Conservation (phyloP, 1,139 yeast genomes). For the Geotrichum histeridarum region DNA sequence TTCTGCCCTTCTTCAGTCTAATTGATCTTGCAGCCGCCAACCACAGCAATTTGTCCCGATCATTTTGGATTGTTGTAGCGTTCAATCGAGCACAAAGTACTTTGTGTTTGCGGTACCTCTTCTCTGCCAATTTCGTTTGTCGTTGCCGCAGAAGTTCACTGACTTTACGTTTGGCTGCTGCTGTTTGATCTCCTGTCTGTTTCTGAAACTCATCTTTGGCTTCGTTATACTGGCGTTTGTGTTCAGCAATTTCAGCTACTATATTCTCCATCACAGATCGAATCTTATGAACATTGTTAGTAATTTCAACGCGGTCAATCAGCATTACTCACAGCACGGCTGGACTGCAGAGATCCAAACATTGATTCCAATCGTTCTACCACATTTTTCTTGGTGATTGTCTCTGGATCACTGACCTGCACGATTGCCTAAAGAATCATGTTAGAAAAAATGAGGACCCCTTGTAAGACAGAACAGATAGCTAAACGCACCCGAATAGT, state of each 20-base stretch:
- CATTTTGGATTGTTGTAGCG: background rate
- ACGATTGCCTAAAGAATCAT: background rate
- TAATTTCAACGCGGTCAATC: background rate
- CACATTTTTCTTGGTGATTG: background rate
- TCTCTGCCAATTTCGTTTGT: background rate
- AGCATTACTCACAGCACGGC: background rate
- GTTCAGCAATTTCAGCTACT: background rate
- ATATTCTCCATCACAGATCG: background rate
- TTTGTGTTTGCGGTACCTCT: background rate
- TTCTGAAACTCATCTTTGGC: background rate
- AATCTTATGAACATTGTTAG: background rate
- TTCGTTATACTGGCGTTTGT: background rate
- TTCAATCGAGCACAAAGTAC: slow-evolving; percentile 1
- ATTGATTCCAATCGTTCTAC: background rate
- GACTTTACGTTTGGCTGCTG: background rate
- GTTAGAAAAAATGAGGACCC: background rate
- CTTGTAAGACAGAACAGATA: background rate
- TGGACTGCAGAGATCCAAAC: background rate
- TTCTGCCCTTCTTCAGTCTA: background rate
- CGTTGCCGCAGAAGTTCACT: background rate
- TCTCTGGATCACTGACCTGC: background rate
- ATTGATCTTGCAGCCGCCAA: background rate
- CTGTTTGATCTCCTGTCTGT: background rate
- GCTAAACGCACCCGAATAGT: background rate
- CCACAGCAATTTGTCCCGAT: background rate